These are phyloP conservation scores for Annulohypoxylon moriforme DNA, from an alignment of 495 filamentous ascomycete species.

Conservation along the genomic window DNA sequence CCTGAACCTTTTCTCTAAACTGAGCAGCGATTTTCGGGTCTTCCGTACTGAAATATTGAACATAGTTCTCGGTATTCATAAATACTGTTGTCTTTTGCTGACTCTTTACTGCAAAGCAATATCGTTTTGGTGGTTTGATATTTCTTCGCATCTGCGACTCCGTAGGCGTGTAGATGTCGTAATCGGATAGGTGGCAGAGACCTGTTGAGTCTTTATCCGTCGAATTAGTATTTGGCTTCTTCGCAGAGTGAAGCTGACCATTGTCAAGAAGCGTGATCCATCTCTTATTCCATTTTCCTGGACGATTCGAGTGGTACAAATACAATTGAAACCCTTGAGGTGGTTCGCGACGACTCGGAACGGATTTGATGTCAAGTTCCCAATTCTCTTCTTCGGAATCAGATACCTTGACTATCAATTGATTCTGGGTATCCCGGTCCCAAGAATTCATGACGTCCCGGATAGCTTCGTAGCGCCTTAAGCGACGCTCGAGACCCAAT, in stretches of 20 bases:
- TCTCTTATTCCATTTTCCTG: slow-evolving; percentile 87
- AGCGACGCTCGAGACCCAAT: slow-evolving; percentile 82
- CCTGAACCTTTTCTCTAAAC: slow-evolving; percentile 77
- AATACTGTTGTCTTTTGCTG: slow-evolving; percentile 93
- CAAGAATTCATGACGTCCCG: slow-evolving; percentile 93
- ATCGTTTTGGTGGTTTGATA: slow-evolving; percentile 79
- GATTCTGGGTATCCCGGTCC: slow-evolving; percentile 80
- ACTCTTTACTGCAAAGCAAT: slow-evolving; percentile 90
- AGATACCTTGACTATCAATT: slow-evolving; percentile 64
- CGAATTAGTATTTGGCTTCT: slow-evolving; percentile 66
- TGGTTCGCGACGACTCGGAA: slow-evolving; percentile 67
- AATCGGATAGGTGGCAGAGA: slow-evolving; percentile 91
- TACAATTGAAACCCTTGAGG: slow-evolving; percentile 69
- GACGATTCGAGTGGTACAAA: slow-evolving; percentile 82
- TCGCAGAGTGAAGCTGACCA: slow-evolving; percentile 80
- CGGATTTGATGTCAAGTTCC: slow-evolving; percentile 61
- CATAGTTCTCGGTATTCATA: slow-evolving; percentile 80
- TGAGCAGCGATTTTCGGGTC: slow-evolving; percentile 71
- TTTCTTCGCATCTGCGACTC: slow-evolving; percentile 69
- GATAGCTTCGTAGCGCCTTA: slow-evolving; percentile 88
- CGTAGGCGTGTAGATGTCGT: slow-evolving; percentile 86
- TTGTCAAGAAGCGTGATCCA: slow-evolving; percentile 77
- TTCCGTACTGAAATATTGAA: slow-evolving; percentile 89
- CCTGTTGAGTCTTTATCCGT: slow-evolving; percentile 71
- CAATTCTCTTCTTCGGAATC: slow-evolving; percentile 50